Base-by-base conservation (phyloP, 108 stramenopile genomes). In the Aurantiochytrium sp. region DNA sequence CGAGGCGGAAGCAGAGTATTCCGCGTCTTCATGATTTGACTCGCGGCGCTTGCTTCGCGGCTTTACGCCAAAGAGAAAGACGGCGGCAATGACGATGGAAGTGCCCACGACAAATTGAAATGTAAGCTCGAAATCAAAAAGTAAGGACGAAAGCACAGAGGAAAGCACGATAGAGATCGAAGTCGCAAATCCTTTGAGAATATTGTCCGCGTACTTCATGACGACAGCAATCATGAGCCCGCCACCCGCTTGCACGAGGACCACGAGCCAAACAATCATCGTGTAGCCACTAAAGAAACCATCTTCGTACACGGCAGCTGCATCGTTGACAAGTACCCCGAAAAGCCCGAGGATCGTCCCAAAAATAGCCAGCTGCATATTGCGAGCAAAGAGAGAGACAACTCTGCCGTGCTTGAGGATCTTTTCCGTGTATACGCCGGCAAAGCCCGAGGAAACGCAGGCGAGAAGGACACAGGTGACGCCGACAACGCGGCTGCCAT, bases 141-240 rank as follows among this genome's bases (percentile, higher is more conserved):
- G 90, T 25, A 91, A 49, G 49, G 45, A 55, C 19, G 71, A 73
- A 51, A 93, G 60, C 58, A 91, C 12, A 19, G 89, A 59, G 21
- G 92, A 91, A 5, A 94, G 23, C 18, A 94, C 51, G 72, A 94
- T 94, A 35, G 93, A 91, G 71, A 94, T 44, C 10, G 93, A 92
- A 28, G 93, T 94, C 44, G 93, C 92, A 72, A 94, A 94, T 28
- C 92, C 93, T 90, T 94, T 94, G 91, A 94, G 57, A 5, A 94
- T 87, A 73, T 92, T 93, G 88, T 94, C 93, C 49, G 93, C 92
- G 60, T 94, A 93, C 91, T 94, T 94, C 45, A 94, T 93, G 19
- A 94, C 93, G 90, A 93, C 88, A 4, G 93, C 93, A 55, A 94
- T 92, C 87, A 93, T 45, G 16, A 93, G 90, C 6, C 93, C 93